Base-by-base conservation (phyloP, 129 eudicot species). In the Smallanthus sonchifolius region DNA sequence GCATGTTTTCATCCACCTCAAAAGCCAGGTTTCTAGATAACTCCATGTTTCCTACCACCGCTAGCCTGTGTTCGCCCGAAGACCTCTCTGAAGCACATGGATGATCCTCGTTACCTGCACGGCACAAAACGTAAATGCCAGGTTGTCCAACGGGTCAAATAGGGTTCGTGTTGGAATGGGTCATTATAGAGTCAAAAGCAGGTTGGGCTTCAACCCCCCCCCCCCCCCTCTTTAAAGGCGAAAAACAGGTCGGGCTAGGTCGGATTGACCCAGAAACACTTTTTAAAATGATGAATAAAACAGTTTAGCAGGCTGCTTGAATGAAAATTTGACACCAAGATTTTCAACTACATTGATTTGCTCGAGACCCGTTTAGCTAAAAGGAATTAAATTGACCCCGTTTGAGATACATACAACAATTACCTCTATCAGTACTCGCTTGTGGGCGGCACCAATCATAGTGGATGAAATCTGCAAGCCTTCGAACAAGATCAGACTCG, bases 401-500 rank as follows among this genome's bases (percentile, higher is more conserved):
- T 51, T 52, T 4, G 11, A 16, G 59, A 16, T 32, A 7, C 0
- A 34, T 8, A 36, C 38, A 20, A 49, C 16, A 5, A 17, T 67
- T 77, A 77, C 79, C 84, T 74, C 32, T 55, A 60, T 59, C 76
- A 4, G 47, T 59, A 57, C 55, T 83, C 77, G 17, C 72, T 73
- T 13, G 78, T 9, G 74, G 61, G 49, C 81, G 84, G 60, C 77
- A 72, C 90, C 85, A 86, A 61, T 91, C 95, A 7, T 82, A 89
- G 14, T 75, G 72, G 60, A 92, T 92, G 71, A 89, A 92, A 64
- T 85, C 90, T 0, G 85, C 89, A 39, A 89, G 75, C 76, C 80
- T 68, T n/a, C 48, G 40, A 37, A 89, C 89, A 19, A 92, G 97
- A 45, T 92, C 93, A 0, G 96, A 70, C 75, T 92, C 96, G 36